Base-by-base conservation (phyloP, 140 eudicot genomes). In the Stevia rebaudiana region DNA sequence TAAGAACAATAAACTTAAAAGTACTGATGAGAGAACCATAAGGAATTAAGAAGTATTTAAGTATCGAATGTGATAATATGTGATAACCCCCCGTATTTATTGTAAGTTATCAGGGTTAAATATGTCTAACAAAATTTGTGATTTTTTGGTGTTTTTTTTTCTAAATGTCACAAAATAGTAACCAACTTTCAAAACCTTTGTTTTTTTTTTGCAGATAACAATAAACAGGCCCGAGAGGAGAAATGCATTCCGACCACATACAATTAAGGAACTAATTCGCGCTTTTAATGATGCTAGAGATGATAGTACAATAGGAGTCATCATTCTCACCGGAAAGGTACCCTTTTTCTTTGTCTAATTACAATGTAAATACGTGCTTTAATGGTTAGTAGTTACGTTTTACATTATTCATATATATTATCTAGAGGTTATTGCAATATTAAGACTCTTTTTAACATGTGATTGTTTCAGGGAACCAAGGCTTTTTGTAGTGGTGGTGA, bases 401-500 rank as follows among this genome's bases (percentile, higher is more conserved):
- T n/a, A n/a, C n/a, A n/a, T n/a, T 18, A 48, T 48, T 6, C 0
- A 6, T 1, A 48, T 2, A 3, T 0, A 49, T 53, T 30, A 11
- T 55, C 49, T 57, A 16, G 23, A 7, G 31, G 44, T 13, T 13
- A 40, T 36, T 56, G 9, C 28, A 17, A 22, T 21, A 37, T 65
- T 22, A 12, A 11, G 25, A 59, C 13, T 21, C 4, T 10, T 48
- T 33, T 24, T 39, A 8, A 42, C 48, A 22, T 51, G 10, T 23
- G 41, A 15, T 11, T 60, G 61, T 9, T 71, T 68, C 84, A 92
- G 98, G 98, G 98, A 24, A 83, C 95, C 30, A 73, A 88, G 75
- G 98, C 98, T 16, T 92, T 92, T 30, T 92, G 98, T 69, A 92
- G 98, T 56, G 98, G 98, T 21, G 98, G 98, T 8, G 96, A 92